These are phyloP conservation scores for Vicia sativa DNA, from an alignment of 306 rosid genomes.

Conservation along the genomic window DNA sequence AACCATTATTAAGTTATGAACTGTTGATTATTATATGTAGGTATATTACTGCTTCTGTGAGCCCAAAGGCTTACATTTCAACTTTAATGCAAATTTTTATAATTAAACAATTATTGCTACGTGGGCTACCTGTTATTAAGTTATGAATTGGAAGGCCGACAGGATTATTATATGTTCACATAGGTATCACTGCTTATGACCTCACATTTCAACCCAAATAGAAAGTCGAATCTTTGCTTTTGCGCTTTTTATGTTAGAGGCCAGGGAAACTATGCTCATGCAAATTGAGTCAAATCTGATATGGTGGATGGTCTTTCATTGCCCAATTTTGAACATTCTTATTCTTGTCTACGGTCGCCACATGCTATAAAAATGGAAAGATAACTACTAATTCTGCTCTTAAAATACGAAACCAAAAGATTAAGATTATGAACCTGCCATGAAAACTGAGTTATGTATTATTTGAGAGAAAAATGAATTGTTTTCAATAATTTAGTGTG, in stretches of 20 bases:
- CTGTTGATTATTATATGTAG: constrained; percentile 3
- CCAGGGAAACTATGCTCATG: constrained; percentile 1
- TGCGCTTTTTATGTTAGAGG: constrained; percentile 24
- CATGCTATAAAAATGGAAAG: background rate
- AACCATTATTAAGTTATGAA: background rate
- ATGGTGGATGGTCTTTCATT: constrained; percentile 22
- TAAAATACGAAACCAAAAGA: constrained; percentile 16
- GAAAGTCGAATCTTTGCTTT: background rate
- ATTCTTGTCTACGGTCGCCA: constrained; percentile 3
- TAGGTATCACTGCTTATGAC: constrained; percentile 5
- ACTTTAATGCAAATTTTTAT: background rate
- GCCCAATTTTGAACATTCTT: constrained; percentile 16
- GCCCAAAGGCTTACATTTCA: background rate
- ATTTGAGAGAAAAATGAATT: constrained; percentile 15
- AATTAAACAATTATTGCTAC: constrained; percentile 9
- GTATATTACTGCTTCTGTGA: background rate
- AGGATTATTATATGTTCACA: constrained; percentile 16
- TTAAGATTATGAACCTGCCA: constrained; percentile 25
- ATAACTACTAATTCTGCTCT: background rate
- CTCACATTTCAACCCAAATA: constrained; percentile 1
- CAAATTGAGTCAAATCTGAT: constrained; percentile 26
- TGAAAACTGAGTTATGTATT: background rate
- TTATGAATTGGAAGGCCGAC: background rate
- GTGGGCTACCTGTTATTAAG: background rate
- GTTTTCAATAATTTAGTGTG: constrained; percentile 20